Evolutionary conservation across 208 protist genomes (phyloP), one percentile per base, ranked within the genome.

Genomic region (Trypanosoma platydactyli): DNA sequence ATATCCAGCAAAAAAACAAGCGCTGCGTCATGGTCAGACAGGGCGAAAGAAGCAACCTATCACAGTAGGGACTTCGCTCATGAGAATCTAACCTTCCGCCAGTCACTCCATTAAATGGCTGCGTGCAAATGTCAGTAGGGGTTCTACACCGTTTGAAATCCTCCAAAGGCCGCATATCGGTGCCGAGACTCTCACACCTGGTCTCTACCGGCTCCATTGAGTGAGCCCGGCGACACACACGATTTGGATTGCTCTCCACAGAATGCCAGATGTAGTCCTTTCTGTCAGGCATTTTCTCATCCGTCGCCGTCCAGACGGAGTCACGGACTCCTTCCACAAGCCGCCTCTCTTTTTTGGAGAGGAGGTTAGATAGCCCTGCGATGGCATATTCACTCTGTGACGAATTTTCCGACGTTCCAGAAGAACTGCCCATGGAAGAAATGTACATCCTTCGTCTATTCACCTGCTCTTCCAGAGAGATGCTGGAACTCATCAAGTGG

Each of bases 1-100:
- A 89, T 11, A 89, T 42, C 83, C 83, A 89, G 55, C 83, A 89
- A 5, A n/a, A n/a, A 48, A 51, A 61, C 25, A 33, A 35, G 3
- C 30, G 62, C 33, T 33, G 11, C n/a, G 1, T 20, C 30, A 38
- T 15, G 9, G 22, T 1, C 13, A 30, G 12, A 6, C 20, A 52
- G 22, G 27, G 22, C 12, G 22, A 59, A 15, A 13, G 29, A 1
- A n/a, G 41, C 16, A 25, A 38, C 29, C 24, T 29, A 27, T 13
- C 4, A 54, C 16, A 3, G 5, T 5, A 35, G 49, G 24, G 5
- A 30, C 30, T 13, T 0, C 24, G 4, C 29, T 12, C 49, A 35
- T 15, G 25, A 18, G 22, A 2, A 54, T 27, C 49, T 1, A 29
- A 29, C 22, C 24, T 6, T 54, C 30, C 5, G 12, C 7, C 5